Conservation (phyloP, 352 stramenopile genomes). For the Globisporangium parvum region DNA sequence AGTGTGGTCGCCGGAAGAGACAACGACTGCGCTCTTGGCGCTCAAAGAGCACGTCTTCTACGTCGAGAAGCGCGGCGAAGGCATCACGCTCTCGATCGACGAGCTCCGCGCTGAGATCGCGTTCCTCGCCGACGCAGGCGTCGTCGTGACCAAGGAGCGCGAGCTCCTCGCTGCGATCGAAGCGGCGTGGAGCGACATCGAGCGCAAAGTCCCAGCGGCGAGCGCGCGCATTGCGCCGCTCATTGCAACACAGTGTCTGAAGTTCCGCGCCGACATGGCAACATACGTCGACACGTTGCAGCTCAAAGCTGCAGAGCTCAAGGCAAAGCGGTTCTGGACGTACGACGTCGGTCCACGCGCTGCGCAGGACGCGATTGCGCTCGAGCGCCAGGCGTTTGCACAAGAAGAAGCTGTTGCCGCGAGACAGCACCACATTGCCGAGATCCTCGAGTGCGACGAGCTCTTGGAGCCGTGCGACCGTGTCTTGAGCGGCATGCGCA, state of each 20-base stretch:
- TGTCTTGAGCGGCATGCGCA: slow-evolving; percentile 72
- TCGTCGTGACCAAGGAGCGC: slow-evolving; percentile 44
- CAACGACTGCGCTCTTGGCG: slow-evolving; percentile 54
- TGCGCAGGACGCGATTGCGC: slow-evolving; percentile 35
- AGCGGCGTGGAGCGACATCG: slow-evolving; percentile 53
- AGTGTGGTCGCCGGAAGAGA: slow-evolving; percentile 49
- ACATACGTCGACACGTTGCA: slow-evolving; percentile 80
- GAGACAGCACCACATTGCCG: slow-evolving; percentile 83
- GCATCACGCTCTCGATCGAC: slow-evolving; percentile 57
- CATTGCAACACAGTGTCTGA: slow-evolving; percentile 51
- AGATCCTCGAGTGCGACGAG: slow-evolving; percentile 91
- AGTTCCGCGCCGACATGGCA: slow-evolving; percentile 70
- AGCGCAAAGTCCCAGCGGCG: slow-evolving; percentile 55
- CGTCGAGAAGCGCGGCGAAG: slow-evolving; percentile 68
- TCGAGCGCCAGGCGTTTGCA: slow-evolving; percentile 14
- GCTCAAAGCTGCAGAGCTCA: slow-evolving; percentile 40
- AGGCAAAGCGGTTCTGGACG: slow-evolving; percentile 55
- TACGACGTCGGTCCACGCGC: slow-evolving; percentile 38
- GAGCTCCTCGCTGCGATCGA: slow-evolving; percentile 52
- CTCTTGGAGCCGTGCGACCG: slow-evolving; percentile 77
- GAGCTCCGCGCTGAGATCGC: slow-evolving; percentile 56
- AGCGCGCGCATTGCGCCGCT: slow-evolving; percentile 61
- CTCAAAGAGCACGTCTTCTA: slow-evolving; percentile 77
- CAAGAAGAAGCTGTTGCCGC: slow-evolving; percentile 29
- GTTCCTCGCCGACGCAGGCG: slow-evolving; percentile 58